phyloP scores from a whole-genome alignment of 495 filamentous ascomycete genomes.

The Trichoderma gamsii region DNA sequence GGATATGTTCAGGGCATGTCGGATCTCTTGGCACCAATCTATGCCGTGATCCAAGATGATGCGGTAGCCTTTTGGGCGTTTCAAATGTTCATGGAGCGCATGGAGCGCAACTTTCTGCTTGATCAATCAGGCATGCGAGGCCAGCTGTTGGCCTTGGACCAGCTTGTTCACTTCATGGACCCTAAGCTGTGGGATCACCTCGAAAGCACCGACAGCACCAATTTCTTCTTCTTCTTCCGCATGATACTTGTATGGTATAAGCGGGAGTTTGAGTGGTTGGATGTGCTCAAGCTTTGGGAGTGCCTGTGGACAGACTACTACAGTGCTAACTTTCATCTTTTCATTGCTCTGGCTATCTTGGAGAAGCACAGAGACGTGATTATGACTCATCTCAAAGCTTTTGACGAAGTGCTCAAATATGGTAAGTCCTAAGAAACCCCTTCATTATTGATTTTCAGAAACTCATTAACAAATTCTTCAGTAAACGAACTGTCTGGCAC shows the following conservation, averaged over 20 bases:
- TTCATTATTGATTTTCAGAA: background rate
- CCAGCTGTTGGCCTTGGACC: constrained; percentile 84
- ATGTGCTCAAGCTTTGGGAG: constrained; percentile 88
- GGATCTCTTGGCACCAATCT: constrained; percentile 90
- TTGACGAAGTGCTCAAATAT: constrained; percentile 97
- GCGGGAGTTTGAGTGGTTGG: constrained; percentile 84
- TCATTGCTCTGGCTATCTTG: constrained; percentile 88
- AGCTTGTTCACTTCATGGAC: constrained; percentile 93
- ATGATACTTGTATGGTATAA: constrained; percentile 99
- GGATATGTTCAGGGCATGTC: constrained; percentile 99
- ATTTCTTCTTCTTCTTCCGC: constrained; percentile 99
- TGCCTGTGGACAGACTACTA: constrained; percentile 88
- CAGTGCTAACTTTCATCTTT: constrained; percentile 85
- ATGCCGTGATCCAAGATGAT: constrained; percentile 95
- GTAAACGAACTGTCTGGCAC: constrained; percentile 93
- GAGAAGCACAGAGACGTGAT: constrained; percentile 93
- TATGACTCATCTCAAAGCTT: constrained; percentile 87
- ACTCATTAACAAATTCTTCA: constrained; percentile 25
- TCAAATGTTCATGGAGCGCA: constrained; percentile 91
- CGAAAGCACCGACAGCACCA: constrained; percentile 83
- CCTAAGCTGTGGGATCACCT: constrained; percentile 89
- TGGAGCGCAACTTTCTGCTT: constrained; percentile 95
- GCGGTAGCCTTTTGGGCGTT: constrained; percentile 97
- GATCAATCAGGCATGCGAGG: constrained; percentile 93
- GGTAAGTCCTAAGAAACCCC: constrained; percentile 45